Evolutionary conservation across 257 asterid species (phyloP).

Genomic region (Gardenia jasminoides): DNA sequence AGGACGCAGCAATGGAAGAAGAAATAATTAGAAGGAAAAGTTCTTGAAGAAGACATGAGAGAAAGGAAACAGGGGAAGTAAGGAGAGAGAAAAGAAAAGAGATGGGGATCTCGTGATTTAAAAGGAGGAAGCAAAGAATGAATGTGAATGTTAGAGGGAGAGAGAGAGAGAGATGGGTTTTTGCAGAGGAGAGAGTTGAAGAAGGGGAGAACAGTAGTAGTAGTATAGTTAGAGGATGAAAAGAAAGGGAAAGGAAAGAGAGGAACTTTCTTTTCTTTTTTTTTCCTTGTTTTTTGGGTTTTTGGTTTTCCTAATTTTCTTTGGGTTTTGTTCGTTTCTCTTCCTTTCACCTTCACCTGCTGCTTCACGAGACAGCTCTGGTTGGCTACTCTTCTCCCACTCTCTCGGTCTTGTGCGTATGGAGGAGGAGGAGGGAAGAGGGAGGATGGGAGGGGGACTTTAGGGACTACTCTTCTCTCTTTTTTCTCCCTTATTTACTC

Average conservation of each 20-base stretch:
- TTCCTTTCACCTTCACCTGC: conserved; percentile 20
- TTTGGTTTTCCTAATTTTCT: background rate
- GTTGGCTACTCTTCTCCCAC: conserved; percentile 5
- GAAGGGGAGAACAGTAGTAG: conserved; percentile 10
- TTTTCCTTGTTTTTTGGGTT: too few species aligned
- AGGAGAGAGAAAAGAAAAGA: conserved; percentile 17
- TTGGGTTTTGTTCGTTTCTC: background rate
- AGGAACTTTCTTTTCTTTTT: background rate
- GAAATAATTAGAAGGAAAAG: conserved; percentile 15
- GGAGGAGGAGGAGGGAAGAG: too few species aligned
- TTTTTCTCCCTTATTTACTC: conserved; percentile 7
- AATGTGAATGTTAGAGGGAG: conserved; percentile 53
- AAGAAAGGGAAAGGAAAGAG: conserved; percentile 5
- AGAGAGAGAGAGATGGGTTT: conserved; percentile 13
- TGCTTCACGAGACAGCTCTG: conserved; percentile 46
- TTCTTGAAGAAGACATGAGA: conserved; percentile 24
- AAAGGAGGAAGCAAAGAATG: conserved; percentile 56
- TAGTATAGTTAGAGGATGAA: background rate
- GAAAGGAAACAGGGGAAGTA: background rate
- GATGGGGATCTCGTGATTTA: conserved; percentile 76
- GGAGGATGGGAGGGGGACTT: too few species aligned
- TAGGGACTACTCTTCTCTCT: background rate
- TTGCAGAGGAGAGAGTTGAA: conserved; percentile 32
- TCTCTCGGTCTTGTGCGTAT: background rate
- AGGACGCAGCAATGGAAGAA: conserved; percentile 9